A percentile compares a stretch with the other conserved stretches of the same genome.
Conservation (phyloP, 139 green algal species). For the Coelastrella sp. region DNA sequence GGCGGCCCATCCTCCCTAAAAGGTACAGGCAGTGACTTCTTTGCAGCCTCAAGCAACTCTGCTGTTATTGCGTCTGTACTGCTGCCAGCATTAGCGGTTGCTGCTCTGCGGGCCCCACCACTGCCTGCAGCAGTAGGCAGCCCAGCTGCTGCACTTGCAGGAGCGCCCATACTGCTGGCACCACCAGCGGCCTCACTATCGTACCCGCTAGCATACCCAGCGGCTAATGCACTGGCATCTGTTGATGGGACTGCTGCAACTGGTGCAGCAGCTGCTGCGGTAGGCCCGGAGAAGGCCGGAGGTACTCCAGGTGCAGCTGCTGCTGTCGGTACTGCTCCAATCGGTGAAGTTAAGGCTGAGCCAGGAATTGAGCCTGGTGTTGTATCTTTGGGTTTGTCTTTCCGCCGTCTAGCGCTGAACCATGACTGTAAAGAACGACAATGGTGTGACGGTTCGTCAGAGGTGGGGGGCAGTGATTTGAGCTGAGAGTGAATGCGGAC, state of each 20-base stretch:
- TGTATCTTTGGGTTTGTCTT: slow-evolving; percentile 63
- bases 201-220: slow-evolving; percentile 8
- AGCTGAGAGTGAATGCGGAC: no score
- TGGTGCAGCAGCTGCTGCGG: not conserved
- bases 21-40: slow-evolving; percentile 59
- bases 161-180: not conserved
- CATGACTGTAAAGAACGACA: slow-evolving; percentile 62
- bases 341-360: not conserved
- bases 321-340: slow-evolving; percentile 1
- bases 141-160: slow-evolving; percentile 35
- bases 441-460: not conserved
- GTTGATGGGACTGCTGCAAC: slow-evolving; percentile 5
- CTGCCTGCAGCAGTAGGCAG: not conserved
- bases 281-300: not conserved
- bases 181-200: slow-evolving; percentile 21
- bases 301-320: not conserved
- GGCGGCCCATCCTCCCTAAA: slow-evolving; percentile 79
- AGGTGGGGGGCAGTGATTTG: not conserved
- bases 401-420: slow-evolving; percentile 77
- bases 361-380: not conserved
- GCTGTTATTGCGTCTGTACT: slow-evolving; percentile 37
- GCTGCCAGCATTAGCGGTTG: not conserved
- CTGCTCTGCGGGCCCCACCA: not conserved
- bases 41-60: slow-evolving; percentile 63
- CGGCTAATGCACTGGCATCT: not conserved